Evolutionary conservation across 2,329 filamentous ascomycete species (phyloP).

Genomic region (Aspergillus fischeri): DNA sequence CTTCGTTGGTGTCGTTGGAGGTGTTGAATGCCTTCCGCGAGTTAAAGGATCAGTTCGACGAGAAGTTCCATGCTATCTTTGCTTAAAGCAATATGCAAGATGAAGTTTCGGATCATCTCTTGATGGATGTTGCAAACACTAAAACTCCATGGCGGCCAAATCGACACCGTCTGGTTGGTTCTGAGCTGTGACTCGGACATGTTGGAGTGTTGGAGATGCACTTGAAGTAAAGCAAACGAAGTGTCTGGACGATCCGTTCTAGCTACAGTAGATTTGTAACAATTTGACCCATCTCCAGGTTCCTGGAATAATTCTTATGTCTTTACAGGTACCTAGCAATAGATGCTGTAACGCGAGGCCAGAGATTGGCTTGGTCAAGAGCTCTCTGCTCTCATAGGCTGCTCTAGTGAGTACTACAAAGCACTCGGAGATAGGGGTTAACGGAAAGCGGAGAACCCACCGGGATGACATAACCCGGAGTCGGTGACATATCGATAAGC

Average conservation of each 20-base stretch:
- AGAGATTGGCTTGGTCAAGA: neutral
- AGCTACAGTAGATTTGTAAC: neutral
- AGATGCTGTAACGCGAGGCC: neutral
- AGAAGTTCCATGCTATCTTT: constrained; percentile 32
- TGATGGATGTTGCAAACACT: neutral
- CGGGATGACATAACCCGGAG: constrained; percentile 5
- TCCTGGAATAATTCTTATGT: too few relatives aligned
- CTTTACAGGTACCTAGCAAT: neutral
- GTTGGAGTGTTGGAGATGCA: neutral
- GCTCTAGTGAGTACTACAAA: too few relatives aligned
- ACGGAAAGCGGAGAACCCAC: constrained; percentile 7
- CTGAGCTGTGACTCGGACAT: neutral
- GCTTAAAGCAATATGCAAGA: constrained; percentile 14
- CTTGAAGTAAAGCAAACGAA: neutral
- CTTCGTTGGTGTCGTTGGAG: constrained; percentile 7
- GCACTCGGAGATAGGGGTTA: constrained; percentile 20
- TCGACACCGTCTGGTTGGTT: neutral
- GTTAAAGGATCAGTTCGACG: constrained; percentile 30
- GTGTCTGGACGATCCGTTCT: neutral
- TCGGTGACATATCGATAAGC: constrained; percentile 18
- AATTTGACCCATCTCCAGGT: too few relatives aligned
- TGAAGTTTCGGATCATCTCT: neutral
- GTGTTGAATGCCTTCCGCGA: constrained; percentile 27
- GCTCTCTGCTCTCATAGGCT: neutral
- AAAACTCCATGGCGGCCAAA: neutral